Base-by-base conservation (phyloP, 306 rosid genomes). In the Comarum palustre region DNA sequence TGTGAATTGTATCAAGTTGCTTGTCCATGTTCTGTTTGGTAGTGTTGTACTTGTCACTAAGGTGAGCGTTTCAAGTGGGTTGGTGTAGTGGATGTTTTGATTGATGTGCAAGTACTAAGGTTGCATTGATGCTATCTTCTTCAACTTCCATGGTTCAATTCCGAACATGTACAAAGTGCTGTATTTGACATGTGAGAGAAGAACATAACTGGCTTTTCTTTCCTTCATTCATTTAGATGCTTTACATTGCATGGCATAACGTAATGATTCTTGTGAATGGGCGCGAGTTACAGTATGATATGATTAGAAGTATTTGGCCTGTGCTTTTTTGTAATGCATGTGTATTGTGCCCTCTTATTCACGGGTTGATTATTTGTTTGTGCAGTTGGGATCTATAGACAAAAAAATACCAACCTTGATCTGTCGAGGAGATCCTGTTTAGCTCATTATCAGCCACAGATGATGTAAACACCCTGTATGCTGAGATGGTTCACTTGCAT, bases 361-460 rank as follows among this genome's bases (percentile, higher is more conserved):
- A 42, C 24, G 19, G 57, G 32, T 72, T 58, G 43, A 14, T 58
- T 42, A 19, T 58, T 24, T 68, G 27, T 69, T 19, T 36, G 39
- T 77, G 85, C 77, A 84, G 88, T 84, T 84, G 91, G 85, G 75
- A 78, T 54, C 89, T 42, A 73, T 68, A 47, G 81, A 82, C 52
- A 85, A 82, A 69, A 82, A 50, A 41, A 41, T 6, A 67, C 66
- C 38, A 82, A 73, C 69, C 83, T 69, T 65, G 85, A 75, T 80
- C 80, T 34, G 89, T 80, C 5, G 93, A 86, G 68, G 86, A 89
- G 16, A 73, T 73, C 63, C 82, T 87, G 16, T 78, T 85, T 32
- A 39, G 79, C 69, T 73, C 87, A 46, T 69, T 90, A 34, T 72
- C 86, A 0, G 75, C 89, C 42, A 60, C 69, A 7, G 48, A 73